phyloP scores from a whole-genome alignment of 208 protist genomes.

The Trypanosoma theileri region DNA sequence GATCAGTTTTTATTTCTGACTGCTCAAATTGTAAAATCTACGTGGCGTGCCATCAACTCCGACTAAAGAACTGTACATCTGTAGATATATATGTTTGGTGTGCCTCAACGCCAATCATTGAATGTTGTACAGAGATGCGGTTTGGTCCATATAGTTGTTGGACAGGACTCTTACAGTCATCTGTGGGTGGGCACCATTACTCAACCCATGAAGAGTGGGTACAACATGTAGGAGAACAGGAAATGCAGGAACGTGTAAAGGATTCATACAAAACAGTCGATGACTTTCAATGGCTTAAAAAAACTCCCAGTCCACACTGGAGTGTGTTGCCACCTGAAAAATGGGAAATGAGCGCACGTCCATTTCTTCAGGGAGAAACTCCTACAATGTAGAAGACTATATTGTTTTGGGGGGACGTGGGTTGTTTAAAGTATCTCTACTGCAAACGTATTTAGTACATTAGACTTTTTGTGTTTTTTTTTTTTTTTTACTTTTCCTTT shows the following conservation, averaged over 20 bases:
- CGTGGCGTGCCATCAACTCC: constrained; percentile 83
- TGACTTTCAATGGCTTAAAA: constrained; percentile 89
- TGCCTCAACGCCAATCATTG: constrained; percentile 82
- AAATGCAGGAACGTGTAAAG: constrained; percentile 31
- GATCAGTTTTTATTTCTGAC: constrained; percentile 76
- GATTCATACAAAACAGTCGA: constrained; percentile 58
- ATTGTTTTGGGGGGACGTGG: background rate
- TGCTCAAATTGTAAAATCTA: constrained; percentile 70
- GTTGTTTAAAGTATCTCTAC: background rate
- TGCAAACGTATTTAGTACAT: no score
- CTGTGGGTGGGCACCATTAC: constrained; percentile 28
- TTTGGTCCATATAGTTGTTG: constrained; percentile 84
- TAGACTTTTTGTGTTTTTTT: no score
- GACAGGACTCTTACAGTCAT: constrained; percentile 54
- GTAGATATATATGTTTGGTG: constrained; percentile 83
- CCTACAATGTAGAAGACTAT: background rate
- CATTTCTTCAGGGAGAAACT: constrained; percentile 14
- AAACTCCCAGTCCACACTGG: constrained; percentile 82
- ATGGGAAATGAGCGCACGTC: constrained; percentile 22
- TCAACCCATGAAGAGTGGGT: constrained; percentile 65
- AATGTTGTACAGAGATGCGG: constrained; percentile 59
- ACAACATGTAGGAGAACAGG: constrained; percentile 52
- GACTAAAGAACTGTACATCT: constrained; percentile 70
- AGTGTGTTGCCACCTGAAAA: constrained; percentile 45
- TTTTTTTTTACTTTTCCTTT: constrained; percentile 6